Conservation (phyloP, 441 rosid species). For the Croton laevigatus region DNA sequence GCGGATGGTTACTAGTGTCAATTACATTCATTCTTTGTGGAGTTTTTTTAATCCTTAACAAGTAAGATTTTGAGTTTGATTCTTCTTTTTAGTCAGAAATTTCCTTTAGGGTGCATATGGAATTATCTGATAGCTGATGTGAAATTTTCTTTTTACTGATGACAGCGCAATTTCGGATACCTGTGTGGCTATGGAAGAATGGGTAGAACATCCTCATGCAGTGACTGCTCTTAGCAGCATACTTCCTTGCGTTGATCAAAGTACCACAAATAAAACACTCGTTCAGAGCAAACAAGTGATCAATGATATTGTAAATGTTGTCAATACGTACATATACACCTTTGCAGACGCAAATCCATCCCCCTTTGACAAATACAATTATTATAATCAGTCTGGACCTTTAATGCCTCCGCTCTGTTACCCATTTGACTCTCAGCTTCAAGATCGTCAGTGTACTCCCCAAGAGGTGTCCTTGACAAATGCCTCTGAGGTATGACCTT, state of each 20-base stretch:
- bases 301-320: constrained; percentile 66
- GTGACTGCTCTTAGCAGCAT: constrained; percentile 88
- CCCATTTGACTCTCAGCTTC: constrained; percentile 64
- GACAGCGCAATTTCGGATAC: constrained; percentile 78
- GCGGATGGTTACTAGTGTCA: constrained; percentile 93
- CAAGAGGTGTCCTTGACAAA: constrained; percentile 70
- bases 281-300: constrained; percentile 85
- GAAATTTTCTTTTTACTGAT: constrained; percentile 15
- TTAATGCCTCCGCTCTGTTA: constrained; percentile 84
- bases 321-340: constrained; percentile 71
- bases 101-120: neutral
- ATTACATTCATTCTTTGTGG: constrained; percentile 85
- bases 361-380: constrained; percentile 29
- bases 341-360: constrained; percentile 76
- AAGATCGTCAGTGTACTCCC: constrained; percentile 55
- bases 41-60: constrained; percentile 71
- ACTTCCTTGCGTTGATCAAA: constrained; percentile 87
- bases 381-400: constrained; percentile 90
- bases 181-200: constrained; percentile 89
- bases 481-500: constrained; percentile 64
- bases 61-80: constrained; percentile 43
- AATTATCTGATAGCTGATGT: neutral
- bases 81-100: neutral
- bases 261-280: constrained; percentile 80
- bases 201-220: constrained; percentile 90